Evolutionary conservation across 2,329 filamentous ascomycete genomes (phyloP).

Genomic region (Pseudomassariella vexata): DNA sequence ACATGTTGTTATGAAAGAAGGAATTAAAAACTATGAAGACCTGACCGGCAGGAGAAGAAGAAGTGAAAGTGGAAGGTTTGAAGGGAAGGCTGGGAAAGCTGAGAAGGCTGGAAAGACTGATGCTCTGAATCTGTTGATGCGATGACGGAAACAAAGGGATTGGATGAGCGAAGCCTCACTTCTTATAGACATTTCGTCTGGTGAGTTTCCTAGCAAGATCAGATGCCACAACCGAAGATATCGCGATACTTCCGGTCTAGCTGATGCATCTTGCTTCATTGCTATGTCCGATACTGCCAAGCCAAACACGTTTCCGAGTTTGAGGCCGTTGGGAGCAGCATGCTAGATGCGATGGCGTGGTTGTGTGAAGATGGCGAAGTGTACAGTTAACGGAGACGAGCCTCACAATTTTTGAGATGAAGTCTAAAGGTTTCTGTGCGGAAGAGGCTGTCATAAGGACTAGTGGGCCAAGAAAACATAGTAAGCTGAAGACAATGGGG

Average conservation of each 20-base stretch:
- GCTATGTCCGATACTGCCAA: conserved; percentile 4
- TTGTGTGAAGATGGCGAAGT: too few species aligned
- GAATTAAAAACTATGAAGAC: conserved; percentile 8
- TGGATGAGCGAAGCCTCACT: conserved; percentile 5
- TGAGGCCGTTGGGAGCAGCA: too few species aligned
- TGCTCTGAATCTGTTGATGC: conserved; percentile 12
- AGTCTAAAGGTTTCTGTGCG: background rate
- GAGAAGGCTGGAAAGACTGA: conserved; percentile 5
- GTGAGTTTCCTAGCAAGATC: conserved; percentile 4
- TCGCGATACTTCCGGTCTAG: conserved; percentile 1
- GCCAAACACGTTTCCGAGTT: conserved; percentile 1
- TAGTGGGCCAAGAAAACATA: too few species aligned
- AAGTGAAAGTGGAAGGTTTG: conserved; percentile 7
- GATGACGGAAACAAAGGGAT: conserved; percentile 11
- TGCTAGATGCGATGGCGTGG: too few species aligned
- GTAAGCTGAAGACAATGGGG: too few species aligned
- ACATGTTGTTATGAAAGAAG: conserved; percentile 13
- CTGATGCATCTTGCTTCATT: background rate
- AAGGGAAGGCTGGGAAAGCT: too few species aligned
- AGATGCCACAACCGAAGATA: background rate
- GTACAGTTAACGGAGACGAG: too few species aligned
- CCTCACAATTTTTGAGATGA: too few species aligned
- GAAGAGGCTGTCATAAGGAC: too few species aligned
- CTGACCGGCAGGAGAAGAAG: conserved; percentile 19
- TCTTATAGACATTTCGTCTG: conserved; percentile 15